These are phyloP conservation scores for Kluyveromyces wickerhamii DNA, from an alignment of 805 yeast species.

Conservation along the genomic window DNA sequence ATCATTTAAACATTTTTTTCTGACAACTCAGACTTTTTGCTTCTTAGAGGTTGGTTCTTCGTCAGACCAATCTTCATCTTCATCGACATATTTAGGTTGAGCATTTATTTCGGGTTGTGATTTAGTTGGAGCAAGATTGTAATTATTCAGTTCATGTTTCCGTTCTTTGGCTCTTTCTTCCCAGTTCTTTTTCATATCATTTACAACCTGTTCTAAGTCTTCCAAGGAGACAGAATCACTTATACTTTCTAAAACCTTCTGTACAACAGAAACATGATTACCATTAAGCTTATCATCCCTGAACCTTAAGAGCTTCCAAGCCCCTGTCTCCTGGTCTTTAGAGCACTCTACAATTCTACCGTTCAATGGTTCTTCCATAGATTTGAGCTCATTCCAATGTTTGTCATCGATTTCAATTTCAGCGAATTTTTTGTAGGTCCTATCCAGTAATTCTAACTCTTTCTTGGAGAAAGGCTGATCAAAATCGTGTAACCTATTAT, in stretches of 20 bases:
- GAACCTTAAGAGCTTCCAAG: conserved; percentile 81
- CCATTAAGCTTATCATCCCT: conserved; percentile 90
- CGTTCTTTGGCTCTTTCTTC: conserved; percentile 40
- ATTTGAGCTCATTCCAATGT: conserved; percentile 75
- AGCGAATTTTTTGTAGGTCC: conserved; percentile 57
- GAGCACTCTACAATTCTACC: conserved; percentile 85
- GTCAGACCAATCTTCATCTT: conserved; percentile 28
- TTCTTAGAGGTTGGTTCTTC: conserved; percentile 8
- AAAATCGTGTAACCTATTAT: conserved; percentile 23
- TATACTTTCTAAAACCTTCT: conserved; percentile 75
- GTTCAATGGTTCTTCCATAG: conserved; percentile 69
- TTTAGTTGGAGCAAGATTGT: conserved; percentile 3
- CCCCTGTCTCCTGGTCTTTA: conserved; percentile 48
- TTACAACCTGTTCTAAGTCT: conserved; percentile 55
- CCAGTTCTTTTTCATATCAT: conserved; percentile 55
- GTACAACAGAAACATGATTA: conserved; percentile 73
- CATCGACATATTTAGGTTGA: conserved; percentile 27
- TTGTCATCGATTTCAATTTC: conserved; percentile 54
- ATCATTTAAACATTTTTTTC: too few relatives aligned
- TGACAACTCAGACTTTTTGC: conserved; percentile 1
- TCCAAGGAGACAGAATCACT: conserved; percentile 78
- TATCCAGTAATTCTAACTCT: conserved; percentile 29
- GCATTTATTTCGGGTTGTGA: conserved; percentile 4
- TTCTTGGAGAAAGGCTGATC: conserved; percentile 26
- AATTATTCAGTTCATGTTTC: conserved; percentile 9